Conservation (phyloP, 1,284 basidiomycete species). For the Marasmius oreades region DNA sequence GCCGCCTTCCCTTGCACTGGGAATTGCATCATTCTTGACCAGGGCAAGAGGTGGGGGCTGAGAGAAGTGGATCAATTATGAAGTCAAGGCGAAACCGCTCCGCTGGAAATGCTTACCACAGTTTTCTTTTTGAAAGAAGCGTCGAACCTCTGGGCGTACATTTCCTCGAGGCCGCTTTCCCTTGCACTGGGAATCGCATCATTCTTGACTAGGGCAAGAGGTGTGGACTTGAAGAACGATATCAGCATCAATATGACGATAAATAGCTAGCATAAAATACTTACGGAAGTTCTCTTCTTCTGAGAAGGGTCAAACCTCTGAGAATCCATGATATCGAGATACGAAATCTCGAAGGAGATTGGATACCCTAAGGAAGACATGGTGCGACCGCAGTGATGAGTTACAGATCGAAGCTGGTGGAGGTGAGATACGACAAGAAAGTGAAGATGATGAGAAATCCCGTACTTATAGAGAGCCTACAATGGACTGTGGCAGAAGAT, state of each 20-base stretch:
- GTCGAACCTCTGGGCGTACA: neutral
- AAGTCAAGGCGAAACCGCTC: too few species aligned
- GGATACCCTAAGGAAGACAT: neutral
- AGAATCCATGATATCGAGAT: neutral
- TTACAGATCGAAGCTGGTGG: neutral
- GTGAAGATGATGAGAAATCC: neutral
- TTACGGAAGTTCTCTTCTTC: neutral
- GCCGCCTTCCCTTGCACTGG: neutral
- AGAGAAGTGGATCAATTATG: too few species aligned
- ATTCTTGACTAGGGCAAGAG: neutral
- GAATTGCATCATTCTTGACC: neutral
- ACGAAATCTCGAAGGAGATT: neutral
- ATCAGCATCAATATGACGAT: neutral
- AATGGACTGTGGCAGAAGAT: neutral
- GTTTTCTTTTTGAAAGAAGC: neutral
- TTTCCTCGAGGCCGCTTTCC: neutral
- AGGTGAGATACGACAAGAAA: neutral
- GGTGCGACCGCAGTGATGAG: neutral
- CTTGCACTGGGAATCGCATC: neutral
- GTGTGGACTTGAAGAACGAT: neutral
- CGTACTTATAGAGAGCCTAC: neutral
- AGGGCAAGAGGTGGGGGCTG: neutral
- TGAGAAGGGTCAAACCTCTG: conserved; percentile 1
- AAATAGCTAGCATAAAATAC: neutral
- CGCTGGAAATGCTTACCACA: neutral